Conservation (phyloP, 495 filamentous ascomycete genomes). For the Arthonia radiata region DNA sequence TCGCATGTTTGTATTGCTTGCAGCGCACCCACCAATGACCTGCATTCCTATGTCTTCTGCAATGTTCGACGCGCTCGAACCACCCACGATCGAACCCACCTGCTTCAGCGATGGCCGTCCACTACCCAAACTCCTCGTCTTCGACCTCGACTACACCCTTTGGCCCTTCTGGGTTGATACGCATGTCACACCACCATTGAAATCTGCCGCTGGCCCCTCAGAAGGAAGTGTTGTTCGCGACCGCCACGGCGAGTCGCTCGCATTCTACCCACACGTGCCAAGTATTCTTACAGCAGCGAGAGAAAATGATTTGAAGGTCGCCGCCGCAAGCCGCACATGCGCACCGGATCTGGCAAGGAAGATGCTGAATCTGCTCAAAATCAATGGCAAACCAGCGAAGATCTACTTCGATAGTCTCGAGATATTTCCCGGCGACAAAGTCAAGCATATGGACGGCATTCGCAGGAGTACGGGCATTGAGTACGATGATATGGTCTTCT, state of each 20-base stretch:
- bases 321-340: constrained; percentile 58
- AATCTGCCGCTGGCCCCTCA: constrained; percentile 13
- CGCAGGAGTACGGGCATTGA: constrained; percentile 36
- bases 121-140: constrained; percentile 65
- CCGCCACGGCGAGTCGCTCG: constrained; percentile 49
- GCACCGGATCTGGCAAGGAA: constrained; percentile 59
- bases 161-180: constrained; percentile 98
- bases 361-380: constrained; percentile 48
- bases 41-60: too few species aligned
- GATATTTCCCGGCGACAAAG: constrained; percentile 77
- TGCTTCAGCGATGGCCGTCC: constrained; percentile 53
- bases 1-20: too few species aligned
- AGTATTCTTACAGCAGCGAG: constrained; percentile 38
- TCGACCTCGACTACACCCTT: constrained; percentile 91
- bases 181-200: constrained; percentile 62
- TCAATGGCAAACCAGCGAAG: constrained; percentile 31
- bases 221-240: constrained; percentile 10
- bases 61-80: too few species aligned
- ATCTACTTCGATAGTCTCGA: constrained; percentile 69
- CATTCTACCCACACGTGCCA: constrained; percentile 62
- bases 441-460: constrained; percentile 54
- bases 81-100: too few species aligned
- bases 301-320: constrained; percentile 33
- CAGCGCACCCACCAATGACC: too few species aligned
- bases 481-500: constrained; percentile 82